Conservation (phyloP, 768 basidiomycete genomes). For the Podaxis sp. region DNA sequence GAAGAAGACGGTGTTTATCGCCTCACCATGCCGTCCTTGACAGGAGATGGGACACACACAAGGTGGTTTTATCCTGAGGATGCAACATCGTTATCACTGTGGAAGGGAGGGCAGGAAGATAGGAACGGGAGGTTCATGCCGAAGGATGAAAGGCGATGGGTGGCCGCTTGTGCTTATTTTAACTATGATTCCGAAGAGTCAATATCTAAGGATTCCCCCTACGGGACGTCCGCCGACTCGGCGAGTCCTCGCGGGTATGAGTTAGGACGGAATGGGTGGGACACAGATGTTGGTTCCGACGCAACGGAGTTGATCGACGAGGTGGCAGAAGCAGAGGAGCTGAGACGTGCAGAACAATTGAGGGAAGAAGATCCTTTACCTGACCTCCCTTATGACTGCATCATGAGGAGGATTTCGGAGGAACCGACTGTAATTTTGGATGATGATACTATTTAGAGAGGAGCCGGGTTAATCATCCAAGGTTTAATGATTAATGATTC, state of each 20-base stretch:
- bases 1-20: background rate
- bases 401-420: conserved; percentile 10
- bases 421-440: conserved; percentile 6
- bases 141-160: background rate
- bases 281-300: background rate
- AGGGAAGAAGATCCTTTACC: background rate
- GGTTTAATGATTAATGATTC: background rate
- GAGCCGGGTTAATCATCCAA: background rate
- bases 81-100: no score
- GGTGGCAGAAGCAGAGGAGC: background rate
- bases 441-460: background rate
- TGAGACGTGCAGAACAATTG: background rate
- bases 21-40: background rate
- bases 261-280: background rate
- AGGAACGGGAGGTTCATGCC: background rate
- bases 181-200: background rate
- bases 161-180: background rate
- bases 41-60: conserved; percentile 5
- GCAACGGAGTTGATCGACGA: conserved; percentile 5
- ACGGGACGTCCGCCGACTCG: no score
- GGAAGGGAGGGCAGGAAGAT: background rate
- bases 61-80: conserved; percentile 8
- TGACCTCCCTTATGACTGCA: conserved; percentile 2
- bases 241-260: background rate
- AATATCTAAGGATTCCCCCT: background rate